Conservation (phyloP, 257 asterid species). For the Solanum pennellii region DNA sequence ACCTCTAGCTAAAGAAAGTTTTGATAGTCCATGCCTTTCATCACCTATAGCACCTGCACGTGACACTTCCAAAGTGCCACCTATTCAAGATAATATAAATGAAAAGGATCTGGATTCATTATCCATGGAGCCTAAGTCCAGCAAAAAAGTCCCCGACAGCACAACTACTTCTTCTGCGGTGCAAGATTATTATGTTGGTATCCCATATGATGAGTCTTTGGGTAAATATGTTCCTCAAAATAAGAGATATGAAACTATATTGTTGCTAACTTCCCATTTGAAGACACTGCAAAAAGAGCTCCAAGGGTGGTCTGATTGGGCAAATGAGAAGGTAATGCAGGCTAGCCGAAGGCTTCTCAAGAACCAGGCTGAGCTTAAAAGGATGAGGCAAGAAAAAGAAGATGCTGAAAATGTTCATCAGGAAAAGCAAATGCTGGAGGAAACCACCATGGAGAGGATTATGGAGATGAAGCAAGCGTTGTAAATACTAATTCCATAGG, state of each 20-base stretch:
- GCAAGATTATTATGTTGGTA: conserved; percentile 28
- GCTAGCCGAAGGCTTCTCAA: conserved; percentile 53
- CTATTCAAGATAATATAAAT: conserved; percentile 17
- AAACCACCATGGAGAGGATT: conserved; percentile 40
- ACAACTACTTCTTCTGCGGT: conserved; percentile 12
- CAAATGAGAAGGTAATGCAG: conserved; percentile 63
- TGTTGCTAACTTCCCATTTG: conserved; percentile 26
- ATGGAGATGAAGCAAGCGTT: conserved; percentile 57
- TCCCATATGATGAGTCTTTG: conserved; percentile 39
- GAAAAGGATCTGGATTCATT: conserved; percentile 10
- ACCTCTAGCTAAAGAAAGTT: conserved; percentile 14
- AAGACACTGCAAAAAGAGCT: conserved; percentile 38
- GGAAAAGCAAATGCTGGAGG: conserved; percentile 55
- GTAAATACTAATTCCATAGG: conserved; percentile 35
- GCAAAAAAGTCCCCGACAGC: conserved; percentile 3
- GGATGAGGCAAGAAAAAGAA: conserved; percentile 60
- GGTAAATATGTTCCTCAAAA: conserved; percentile 37
- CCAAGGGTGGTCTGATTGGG: conserved; percentile 59
- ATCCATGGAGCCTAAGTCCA: conserved; percentile 4
- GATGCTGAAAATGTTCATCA: conserved; percentile 37
- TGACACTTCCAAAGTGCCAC: not conserved
- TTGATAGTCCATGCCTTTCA: conserved; percentile 1
- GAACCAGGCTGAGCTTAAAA: conserved; percentile 53
- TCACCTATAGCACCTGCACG: conserved; percentile 4
- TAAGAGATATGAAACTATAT: conserved; percentile 35